phyloP scores from a whole-genome alignment of 2,329 filamentous ascomycete species.

The Hymenoscyphus infarciens region DNA sequence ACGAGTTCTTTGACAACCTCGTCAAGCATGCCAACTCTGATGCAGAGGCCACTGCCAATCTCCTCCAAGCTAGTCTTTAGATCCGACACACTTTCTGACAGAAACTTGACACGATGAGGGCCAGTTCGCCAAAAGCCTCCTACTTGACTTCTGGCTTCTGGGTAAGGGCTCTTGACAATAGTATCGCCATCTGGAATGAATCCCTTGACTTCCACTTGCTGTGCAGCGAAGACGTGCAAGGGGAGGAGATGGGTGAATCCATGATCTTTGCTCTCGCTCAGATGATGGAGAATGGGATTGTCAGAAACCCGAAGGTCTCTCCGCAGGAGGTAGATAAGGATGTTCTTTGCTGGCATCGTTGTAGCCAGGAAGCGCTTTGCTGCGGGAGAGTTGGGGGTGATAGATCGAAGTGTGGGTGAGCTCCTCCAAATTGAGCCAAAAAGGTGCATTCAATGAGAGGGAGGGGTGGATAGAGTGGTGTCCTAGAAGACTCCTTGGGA shows the following conservation, averaged over 20 bases:
- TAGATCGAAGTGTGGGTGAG: background rate
- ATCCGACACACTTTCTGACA: constrained; percentile 70
- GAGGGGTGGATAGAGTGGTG: background rate
- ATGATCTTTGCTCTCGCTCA: constrained; percentile 47
- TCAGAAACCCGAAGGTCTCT: constrained; percentile 71
- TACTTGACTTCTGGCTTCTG: constrained; percentile 61
- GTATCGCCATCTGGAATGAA: constrained; percentile 52
- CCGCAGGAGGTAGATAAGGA: constrained; percentile 68
- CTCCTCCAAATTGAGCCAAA: background rate
- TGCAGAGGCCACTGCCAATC: constrained; percentile 56
- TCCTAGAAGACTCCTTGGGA: constrained; percentile 2
- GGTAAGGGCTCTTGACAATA: constrained; percentile 56
- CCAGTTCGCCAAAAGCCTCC: constrained; percentile 72
- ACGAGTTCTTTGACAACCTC: constrained; percentile 60
- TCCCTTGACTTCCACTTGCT: constrained; percentile 72
- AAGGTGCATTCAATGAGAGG: background rate
- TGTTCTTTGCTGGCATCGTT: constrained; percentile 41
- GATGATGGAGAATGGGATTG: constrained; percentile 67
- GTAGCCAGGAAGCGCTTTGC: constrained; percentile 2
- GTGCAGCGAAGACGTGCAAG: constrained; percentile 63
- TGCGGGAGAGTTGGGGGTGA: background rate
- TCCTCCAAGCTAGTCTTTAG: constrained; percentile 59
- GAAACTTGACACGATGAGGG: constrained; percentile 66
- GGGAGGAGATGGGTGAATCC: constrained; percentile 68
- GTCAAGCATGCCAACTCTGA: constrained; percentile 59